Evolutionary conservation across 2,329 filamentous ascomycete genomes (phyloP), one percentile per base, ranked within the genome.

Genomic region (Albifimbria verrucaria): DNA sequence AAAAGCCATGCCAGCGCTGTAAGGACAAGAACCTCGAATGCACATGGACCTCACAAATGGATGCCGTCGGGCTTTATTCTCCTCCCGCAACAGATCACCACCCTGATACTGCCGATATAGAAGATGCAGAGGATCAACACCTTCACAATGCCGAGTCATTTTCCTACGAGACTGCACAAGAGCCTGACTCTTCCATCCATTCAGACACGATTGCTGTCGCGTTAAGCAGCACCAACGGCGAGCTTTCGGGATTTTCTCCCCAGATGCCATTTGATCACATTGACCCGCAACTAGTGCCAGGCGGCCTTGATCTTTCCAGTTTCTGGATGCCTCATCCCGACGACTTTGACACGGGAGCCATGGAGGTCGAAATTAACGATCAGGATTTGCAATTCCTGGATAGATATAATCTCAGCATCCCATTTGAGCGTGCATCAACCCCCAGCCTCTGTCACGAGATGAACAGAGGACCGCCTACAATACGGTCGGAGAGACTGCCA

Each of bases 361-460:
- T 59, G 10, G 58, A 57, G 12, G 62, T 64, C 22, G 64, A 67
- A 10, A 57, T 70, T 1, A 65, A 66, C 22, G 63, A 66, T 15
- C 56, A 68, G 5, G 67, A 70, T 49, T 56, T 70, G 2, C 57
- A 58, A 11, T 70, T 70, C 25, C 59, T 70, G 5, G 65, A 68
- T 17, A 57, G 60, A 1, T 70, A 70, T 48, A 69, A 68, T 39
- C 55, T 53, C 1, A 64, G 52, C 7, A 60, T 65, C 3, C 67
- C 67, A 0, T 70, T 70, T 10, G 65, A 69, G 52, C 52, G 62
- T 42, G 12, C 57, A 47, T 2, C 52, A 55, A 22, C 54, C 55
- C 58, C 53, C 2, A 43, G 47, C 2, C 49, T 52, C 10, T 44
- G 39, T 10, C 53, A 49, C 2, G 26, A 55, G 39, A 39, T 53